Evolutionary conservation across 2,329 filamentous ascomycete species (phyloP), one percentile per base, ranked within the genome.

Genomic region (Fusarium denticulatum): DNA sequence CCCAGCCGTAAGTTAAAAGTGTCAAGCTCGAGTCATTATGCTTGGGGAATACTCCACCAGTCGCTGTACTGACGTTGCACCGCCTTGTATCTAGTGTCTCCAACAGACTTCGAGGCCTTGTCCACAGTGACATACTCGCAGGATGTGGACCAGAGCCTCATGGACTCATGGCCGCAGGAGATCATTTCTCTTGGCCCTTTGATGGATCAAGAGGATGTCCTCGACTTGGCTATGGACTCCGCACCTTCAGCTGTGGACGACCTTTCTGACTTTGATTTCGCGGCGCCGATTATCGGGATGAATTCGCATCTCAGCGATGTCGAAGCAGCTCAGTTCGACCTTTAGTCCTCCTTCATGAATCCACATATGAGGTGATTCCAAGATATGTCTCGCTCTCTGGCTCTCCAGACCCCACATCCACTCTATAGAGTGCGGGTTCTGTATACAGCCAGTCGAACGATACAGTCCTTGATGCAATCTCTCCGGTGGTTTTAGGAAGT

Each of bases 351-450:
- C 46, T 49, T 53, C 36, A 32, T 15, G 18, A 16, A 10, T 45
- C 45, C 26, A 26, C 34, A 16, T 26, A 47, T 18, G 64, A 62
- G 45, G 40, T 47, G n/a, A 26, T 46, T 40, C 45, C 32, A 22
- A 57, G 16, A 26, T 20, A 42, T n/a, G 13, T 36, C 65, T 42
- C 43, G 36, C 24, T 55, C 55, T 52, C 68, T 53, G 57, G 32
- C 56, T 57, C 47, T 42, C 37, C 60, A 66, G 52, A 43, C 39
- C 43, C 37, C 24, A 22, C 14, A 36, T 22, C 24, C 50, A 20
- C 64, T 76, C 74, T 73, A 20, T 76, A 76, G 74, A 72, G 66
- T 52, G 60, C 47, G 34, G 30, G 39, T 62, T 47, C 61, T 49
- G 56, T 16, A 20, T 49, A 10, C 40, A 47, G 52, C 26, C 42